Evolutionary conservation across 345 rosid genomes (phyloP).

Genomic region (Eucalyptus lansdowneana): DNA sequence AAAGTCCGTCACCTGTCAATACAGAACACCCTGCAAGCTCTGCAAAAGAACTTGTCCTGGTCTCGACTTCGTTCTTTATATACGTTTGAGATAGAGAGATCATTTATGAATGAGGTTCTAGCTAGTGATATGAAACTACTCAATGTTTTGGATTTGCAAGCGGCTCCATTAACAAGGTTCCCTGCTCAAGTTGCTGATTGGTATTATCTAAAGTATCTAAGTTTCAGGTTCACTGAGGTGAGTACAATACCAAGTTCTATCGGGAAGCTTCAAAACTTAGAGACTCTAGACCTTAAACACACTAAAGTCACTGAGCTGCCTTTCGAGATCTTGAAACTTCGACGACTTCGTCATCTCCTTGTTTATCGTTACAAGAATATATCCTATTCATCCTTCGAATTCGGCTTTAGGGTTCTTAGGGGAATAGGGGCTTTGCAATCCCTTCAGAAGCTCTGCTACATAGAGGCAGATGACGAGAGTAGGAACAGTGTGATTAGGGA

Average conservation of each 20-base stretch:
- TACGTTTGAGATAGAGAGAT: constrained; percentile 9
- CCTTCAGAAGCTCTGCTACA: constrained; percentile 19
- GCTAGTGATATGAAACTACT: constrained; percentile 9
- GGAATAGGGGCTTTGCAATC: constrained; percentile 13
- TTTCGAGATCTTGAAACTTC: constrained; percentile 15
- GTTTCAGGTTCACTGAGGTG: constrained; percentile 20
- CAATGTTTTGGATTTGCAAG: constrained; percentile 25
- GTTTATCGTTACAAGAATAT: constrained; percentile 14
- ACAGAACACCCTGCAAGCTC: constrained; percentile 2
- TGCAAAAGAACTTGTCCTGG: not conserved
- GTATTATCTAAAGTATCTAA: constrained; percentile 14
- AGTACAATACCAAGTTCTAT: constrained; percentile 15
- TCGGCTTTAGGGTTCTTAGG: constrained; percentile 7
- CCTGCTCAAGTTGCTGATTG: constrained; percentile 14
- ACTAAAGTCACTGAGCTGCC: constrained; percentile 21
- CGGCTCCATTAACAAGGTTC: constrained; percentile 7
- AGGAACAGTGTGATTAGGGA: not conserved
- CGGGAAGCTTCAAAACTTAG: constrained; percentile 25
- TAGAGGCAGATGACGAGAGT: constrained; percentile 12
- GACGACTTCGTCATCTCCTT: constrained; percentile 18
- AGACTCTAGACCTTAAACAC: constrained; percentile 34
- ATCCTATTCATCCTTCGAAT: constrained; percentile 5
- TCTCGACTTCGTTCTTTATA: constrained; percentile 23
- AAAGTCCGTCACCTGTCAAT: constrained; percentile 32
- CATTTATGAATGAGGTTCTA: not conserved